These are phyloP conservation scores for Globomyces pollinis-pini DNA, from an alignment of 192 early-diverging fungal species.

Conservation along the genomic window DNA sequence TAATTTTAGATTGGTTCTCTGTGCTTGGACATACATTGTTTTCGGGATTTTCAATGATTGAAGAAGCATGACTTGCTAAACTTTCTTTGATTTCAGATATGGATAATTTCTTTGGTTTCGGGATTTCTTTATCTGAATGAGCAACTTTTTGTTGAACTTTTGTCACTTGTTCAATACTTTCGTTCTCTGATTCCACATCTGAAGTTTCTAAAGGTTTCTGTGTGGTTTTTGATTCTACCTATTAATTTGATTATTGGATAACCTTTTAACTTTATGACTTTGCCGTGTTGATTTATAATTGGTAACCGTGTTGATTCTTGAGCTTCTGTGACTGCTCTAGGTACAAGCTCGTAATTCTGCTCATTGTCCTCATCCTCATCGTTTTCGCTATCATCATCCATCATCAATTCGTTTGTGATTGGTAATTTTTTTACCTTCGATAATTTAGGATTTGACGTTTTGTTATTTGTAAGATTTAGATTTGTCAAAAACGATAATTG, in stretches of 20 bases:
- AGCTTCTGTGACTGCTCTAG: conserved; percentile 6
- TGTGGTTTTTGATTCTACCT: conserved; percentile 38
- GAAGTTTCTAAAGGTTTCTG: conserved; percentile 4
- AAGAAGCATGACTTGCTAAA: conserved; percentile 71
- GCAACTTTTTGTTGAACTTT: too few relatives aligned
- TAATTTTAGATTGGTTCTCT: background rate
- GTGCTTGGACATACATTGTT: conserved; percentile 40
- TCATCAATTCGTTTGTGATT: too few relatives aligned
- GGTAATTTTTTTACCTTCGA: conserved; percentile 54
- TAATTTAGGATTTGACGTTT: conserved; percentile 46
- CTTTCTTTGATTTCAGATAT: conserved; percentile 50
- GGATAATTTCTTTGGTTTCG: conserved; percentile 8
- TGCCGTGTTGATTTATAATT: background rate
- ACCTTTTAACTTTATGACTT: conserved; percentile 15
- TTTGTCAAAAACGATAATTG: conserved; percentile 54
- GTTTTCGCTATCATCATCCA: conserved; percentile 53
- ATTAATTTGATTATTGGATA: conserved; percentile 48
- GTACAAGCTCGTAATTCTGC: too few relatives aligned
- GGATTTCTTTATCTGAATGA: too few relatives aligned
- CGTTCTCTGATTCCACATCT: background rate
- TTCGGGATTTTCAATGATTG: conserved; percentile 78
- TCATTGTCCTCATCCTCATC: conserved; percentile 15
- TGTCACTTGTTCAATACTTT: conserved; percentile 14
- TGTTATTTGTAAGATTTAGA: conserved; percentile 55
- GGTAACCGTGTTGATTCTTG: conserved; percentile 10